Conservation (phyloP, 495 filamentous ascomycete genomes). For the Xylaria sp. region DNA sequence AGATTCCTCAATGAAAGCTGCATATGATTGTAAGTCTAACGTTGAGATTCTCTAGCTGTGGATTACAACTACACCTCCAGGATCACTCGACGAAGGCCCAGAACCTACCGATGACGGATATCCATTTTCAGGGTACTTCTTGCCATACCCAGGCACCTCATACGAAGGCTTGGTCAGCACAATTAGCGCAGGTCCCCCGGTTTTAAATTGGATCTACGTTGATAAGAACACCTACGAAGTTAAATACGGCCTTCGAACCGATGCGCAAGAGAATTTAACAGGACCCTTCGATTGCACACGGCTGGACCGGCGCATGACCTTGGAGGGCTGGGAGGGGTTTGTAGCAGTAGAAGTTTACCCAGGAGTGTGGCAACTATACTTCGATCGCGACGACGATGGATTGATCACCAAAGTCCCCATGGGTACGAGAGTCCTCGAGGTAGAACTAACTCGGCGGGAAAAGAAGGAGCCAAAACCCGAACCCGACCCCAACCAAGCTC, state of each 20-base stretch:
- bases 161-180: conserved; percentile 65
- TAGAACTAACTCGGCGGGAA: conserved; percentile 49
- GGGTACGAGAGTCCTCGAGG: conserved; percentile 44
- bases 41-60: conserved; percentile 31
- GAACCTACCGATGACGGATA: conserved; percentile 38
- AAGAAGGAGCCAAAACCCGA: conserved; percentile 45
- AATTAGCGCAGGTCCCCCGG: conserved; percentile 63
- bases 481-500: conserved; percentile 34
- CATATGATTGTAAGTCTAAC: conserved; percentile 26
- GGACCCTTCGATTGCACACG: conserved; percentile 64
- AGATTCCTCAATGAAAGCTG: neutral
- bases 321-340: conserved; percentile 58
- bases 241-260: conserved; percentile 59
- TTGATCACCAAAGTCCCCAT: conserved; percentile 44
- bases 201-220: conserved; percentile 70
- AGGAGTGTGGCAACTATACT: conserved; percentile 53
- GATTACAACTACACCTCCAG: conserved; percentile 36
- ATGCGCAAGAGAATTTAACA: conserved; percentile 56
- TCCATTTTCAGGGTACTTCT: conserved; percentile 64
- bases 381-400: conserved; percentile 54
- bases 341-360: conserved; percentile 50
- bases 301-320: conserved; percentile 61
- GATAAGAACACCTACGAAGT: conserved; percentile 63
- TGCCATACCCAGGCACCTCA: conserved; percentile 63
- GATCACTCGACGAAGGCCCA: conserved; percentile 29